Conservation (phyloP, 768 basidiomycete species). For the Boletus insuetus region DNA sequence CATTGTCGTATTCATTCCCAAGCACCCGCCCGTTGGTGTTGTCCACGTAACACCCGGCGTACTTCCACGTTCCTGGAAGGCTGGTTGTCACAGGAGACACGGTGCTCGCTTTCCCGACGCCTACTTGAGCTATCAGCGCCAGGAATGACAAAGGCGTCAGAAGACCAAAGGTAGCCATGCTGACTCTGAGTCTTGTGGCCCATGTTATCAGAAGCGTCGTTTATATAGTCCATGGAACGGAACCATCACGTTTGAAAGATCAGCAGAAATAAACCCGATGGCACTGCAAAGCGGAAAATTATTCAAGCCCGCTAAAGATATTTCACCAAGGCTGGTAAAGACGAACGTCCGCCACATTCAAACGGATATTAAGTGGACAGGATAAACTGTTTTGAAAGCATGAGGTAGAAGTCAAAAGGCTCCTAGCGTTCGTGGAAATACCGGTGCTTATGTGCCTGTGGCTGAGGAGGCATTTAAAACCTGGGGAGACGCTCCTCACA, state of each 20-base stretch:
- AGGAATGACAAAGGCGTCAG: not conserved
- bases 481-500: no score
- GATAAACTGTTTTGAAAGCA: not conserved
- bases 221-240: not conserved
- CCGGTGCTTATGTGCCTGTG: slow-evolving; percentile 8
- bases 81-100: slow-evolving; percentile 44
- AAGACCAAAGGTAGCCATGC: slow-evolving; percentile 1
- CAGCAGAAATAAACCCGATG: not conserved
- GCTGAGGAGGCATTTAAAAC: no score
- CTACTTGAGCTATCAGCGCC: not conserved
- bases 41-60: slow-evolving; percentile 71
- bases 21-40: slow-evolving; percentile 66
- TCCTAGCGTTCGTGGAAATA: not conserved
- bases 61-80: slow-evolving; percentile 57
- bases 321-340: not conserved
- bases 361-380: slow-evolving; percentile 28
- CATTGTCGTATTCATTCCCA: slow-evolving; percentile 37
- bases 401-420: not conserved
- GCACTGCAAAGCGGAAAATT: not conserved
- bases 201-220: not conserved
- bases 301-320: not conserved
- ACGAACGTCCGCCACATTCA: not conserved
- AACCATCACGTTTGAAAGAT: not conserved
- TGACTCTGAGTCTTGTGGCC: not conserved
- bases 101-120: not conserved